Base-by-base conservation (phyloP, 2,329 filamentous ascomycete genomes). In the Lachnellula occidentalis region DNA sequence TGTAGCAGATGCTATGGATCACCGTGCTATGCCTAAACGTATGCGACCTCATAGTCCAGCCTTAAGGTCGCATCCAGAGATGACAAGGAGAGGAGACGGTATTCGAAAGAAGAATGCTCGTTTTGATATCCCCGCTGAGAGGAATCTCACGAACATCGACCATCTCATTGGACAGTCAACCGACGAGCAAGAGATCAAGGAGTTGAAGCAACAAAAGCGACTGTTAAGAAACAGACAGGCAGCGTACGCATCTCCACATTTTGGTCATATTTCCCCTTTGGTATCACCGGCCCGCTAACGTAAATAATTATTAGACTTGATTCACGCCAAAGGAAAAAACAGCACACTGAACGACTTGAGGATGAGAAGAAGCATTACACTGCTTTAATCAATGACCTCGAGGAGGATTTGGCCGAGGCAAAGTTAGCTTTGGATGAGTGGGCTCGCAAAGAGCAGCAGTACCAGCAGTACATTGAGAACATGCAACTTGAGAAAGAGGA, bases 101-200 rank as follows among this genome's bases (percentile, higher is more conserved):
- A 95, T 97, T 72, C 84, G 94, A 67, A 99, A 99, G 85, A 97
- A 97, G 87, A 99, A 97, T 69, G 91, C 92, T 61, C 88, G 92
- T 63, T 96, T 97, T 73, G 92, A 97, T 68, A 99, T 99, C 63
- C 94, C 94, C 9, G 85, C 89, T 45, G 94, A 96, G 74, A 84
- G 92, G 59, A 97, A 92, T 67, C 82, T 99, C 64, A 86, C 82
- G 77, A 97, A 95, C 74, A 97, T 99, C 73, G 94, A 99, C 72
- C 81, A 90, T 58, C 80, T 97, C 68, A 97, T 99, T 72, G 80
- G 86, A 51, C 85, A 90, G 73, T 92, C 90, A 36, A 90, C 83
- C 53, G 87, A 95, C 71, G 92, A 97, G 67, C 85, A 94, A 62
- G 87, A 95, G 76, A 88, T 96, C 76, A 97, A 96, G 79, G 92